Evolutionary conservation across 1,284 basidiomycete genomes (phyloP), one percentile per base, ranked within the genome.

Genomic region (Naganishia cerealis): DNA sequence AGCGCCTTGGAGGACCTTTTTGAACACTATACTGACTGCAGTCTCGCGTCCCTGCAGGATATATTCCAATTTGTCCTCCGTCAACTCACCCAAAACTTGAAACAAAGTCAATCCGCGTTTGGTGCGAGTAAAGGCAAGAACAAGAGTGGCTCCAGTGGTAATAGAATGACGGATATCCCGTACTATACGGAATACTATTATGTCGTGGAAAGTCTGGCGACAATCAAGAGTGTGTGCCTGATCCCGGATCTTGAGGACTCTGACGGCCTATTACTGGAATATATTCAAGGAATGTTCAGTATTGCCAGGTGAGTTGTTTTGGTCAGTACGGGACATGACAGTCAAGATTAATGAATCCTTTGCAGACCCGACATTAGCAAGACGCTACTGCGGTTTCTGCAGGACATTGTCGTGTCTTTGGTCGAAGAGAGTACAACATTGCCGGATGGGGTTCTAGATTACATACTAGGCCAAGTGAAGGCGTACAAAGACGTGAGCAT

Each of bases 1-100:
- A 70, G 79, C 71, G 26, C 21, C 16, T 10, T 10, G 15, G 24
- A 57, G 42, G 9, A 39, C 57, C 42, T 57, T 21, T 12, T 55
- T 39, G 10, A 56, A 24, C 12, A 12, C 43, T 7, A 10, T 13
- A 13, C 29, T 55, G 36, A 57, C 9, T 46, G 21, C 18, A 24
- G 26, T 33, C 29, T 40, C 43, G n/a, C 48, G n/a, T 43, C 4
- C 36, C 8, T n/a, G 48, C 85, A 90, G 82, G 92, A 95, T 79
- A 94, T 97, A 76, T 97, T 97, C 81, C 87, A 92, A 75, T 97
- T 97, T 85, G 91, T 96, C 84, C 87, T 93, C 76, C 84, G 87
- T 29, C 94, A 95, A 78, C 87, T 97, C 69, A 83, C 84, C 5
- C 83, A 83, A 4, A 88, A 90, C 12, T 86, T 96, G 74, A 89